Evolutionary conservation across 495 filamentous ascomycete species (phyloP), one percentile per base, ranked within the genome.

Genomic region (Neurospora sp.): DNA sequence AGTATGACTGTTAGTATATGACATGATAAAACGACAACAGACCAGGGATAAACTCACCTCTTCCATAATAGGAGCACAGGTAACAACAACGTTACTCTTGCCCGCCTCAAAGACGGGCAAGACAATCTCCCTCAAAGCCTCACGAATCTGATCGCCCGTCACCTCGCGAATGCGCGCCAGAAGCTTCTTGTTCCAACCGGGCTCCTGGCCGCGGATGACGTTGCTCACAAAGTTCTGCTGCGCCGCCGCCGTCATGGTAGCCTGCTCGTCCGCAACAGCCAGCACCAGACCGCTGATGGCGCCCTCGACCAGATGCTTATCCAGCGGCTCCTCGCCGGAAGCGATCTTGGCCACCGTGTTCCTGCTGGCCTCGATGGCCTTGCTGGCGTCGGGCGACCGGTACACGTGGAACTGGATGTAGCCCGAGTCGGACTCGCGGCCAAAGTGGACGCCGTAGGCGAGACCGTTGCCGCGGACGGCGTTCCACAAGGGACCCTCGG

Each of bases 401-500:
- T 94, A 97, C 61, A 98, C 91, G 70, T 87, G 86, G 80, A 94
- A 94, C 73, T 90, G 88, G 69, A 97, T 81, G 70, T 92, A 89
- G 38, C 96, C 95, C 10, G 88, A 89, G 72, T 96, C 92, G 48
- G 92, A 83, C 74, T 92, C 90, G 73, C 89, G 89, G 16, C 82
- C 85, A 78, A 98, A 96, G 74, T 84, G 87, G 11, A 91, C 90
- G 18, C 93, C 93, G 79, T 99, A 99, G 1, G 94, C 96, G 38
- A 98, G 87, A 38, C 96, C 96, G 68, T 90, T 94, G 53, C 96
- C 96, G 46, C 96, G 94, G 69, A 97, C 90, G 3, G 93, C 93
- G 73, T 89, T 89, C 94, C 95, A 98, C 31, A 99, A 88, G 6
- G 96, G 96, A 3, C 96, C 96, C 83, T 98, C 96, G 20, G 96